Evolutionary conservation across 2,329 filamentous ascomycete species (phyloP), one percentile per base, ranked within the genome.

Genomic region (Xylaria sp.): DNA sequence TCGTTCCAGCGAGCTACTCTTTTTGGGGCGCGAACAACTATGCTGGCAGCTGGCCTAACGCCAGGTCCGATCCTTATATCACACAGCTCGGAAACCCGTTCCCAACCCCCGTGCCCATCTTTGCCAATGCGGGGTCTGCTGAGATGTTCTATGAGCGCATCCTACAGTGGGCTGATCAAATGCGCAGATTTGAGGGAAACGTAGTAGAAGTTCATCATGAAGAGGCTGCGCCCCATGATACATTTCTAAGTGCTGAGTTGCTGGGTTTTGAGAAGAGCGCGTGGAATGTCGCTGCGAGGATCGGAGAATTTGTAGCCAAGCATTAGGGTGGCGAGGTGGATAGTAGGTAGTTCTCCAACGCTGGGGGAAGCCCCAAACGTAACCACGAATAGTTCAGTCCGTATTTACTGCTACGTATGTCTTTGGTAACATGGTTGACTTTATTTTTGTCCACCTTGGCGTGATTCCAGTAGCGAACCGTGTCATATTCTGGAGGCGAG

Each of bases 141-240:
- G 75, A 78, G 65, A 66, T 82, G 2, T 75, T 82, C 61, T 76
- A 78, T 67, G 68, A 76, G 5, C 74, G 78, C 4, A 77, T 79
- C 4, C 84, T 86, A 33, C 88, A 85, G 76, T 92, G 90, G 90
- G 86, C 91, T 43, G 89, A 73, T 13, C 68, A 75, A 65, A 77
- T 77, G 75, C 12, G n/a, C 1, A 20, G 31, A 0, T 33, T 71
- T 1, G 15, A 60, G 3, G 67, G 67, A 1, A 76, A 75, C 33
- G 49, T 55, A 2, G 31, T 86, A 0, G 77, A 78, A 51, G 58
- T 84, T 10, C 74, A 83, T 67, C 75, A 82, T 3, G 82, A 83
- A 69, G 71, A 80, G 62, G 67, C 75, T 12, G 82, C 78, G 0
- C 78, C 79, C 18, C 85, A 87, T 73, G 85, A 86, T 75, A 81